These are phyloP conservation scores for Tolypocladium cylindrosporum DNA, from an alignment of 2,329 filamentous ascomycete species.

Conservation along the genomic window DNA sequence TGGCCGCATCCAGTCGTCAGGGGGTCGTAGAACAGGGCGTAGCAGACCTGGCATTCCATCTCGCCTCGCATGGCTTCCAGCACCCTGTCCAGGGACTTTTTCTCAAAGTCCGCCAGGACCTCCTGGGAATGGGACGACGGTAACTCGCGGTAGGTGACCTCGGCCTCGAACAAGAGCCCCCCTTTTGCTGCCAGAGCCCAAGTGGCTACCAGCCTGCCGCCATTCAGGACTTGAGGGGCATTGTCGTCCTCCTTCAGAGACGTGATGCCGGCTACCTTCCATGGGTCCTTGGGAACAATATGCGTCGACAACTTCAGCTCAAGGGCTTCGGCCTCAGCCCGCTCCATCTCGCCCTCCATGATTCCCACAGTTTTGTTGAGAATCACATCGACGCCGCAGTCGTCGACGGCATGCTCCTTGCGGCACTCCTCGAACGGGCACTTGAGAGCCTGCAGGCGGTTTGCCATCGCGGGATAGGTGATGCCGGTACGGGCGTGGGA, in stretches of 20 bases:
- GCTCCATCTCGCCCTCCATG: constrained; percentile 42
- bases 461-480: constrained; percentile 63
- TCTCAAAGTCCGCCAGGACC: constrained; percentile 14
- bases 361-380: constrained; percentile 60
- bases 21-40: constrained; percentile 69
- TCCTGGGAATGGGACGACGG: constrained; percentile 13
- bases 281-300: constrained; percentile 25
- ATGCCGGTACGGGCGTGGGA: constrained; percentile 57
- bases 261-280: constrained; percentile 29
- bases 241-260: constrained; percentile 25
- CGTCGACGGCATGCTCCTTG: constrained; percentile 63
- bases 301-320: constrained; percentile 22
- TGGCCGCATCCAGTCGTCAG: constrained; percentile 81
- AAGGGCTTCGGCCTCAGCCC: constrained; percentile 21
- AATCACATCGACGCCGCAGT: constrained; percentile 69
- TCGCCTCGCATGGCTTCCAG: constrained; percentile 56
- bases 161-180: constrained; percentile 43
- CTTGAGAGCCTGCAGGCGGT: constrained; percentile 58
- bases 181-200: constrained; percentile 57
- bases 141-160: constrained; percentile 37
- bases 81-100: constrained; percentile 37
- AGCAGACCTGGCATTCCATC: constrained; percentile 84
- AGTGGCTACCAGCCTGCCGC: constrained; percentile 54
- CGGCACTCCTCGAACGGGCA: constrained; percentile 62
- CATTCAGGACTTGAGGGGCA: constrained; percentile 29